Percentiles rank a stretch among this genome's conserved stretches.
Evolutionary conservation across 202 grass and related monocot genomes (phyloP).

Genomic region (Panicum virgatum): DNA sequence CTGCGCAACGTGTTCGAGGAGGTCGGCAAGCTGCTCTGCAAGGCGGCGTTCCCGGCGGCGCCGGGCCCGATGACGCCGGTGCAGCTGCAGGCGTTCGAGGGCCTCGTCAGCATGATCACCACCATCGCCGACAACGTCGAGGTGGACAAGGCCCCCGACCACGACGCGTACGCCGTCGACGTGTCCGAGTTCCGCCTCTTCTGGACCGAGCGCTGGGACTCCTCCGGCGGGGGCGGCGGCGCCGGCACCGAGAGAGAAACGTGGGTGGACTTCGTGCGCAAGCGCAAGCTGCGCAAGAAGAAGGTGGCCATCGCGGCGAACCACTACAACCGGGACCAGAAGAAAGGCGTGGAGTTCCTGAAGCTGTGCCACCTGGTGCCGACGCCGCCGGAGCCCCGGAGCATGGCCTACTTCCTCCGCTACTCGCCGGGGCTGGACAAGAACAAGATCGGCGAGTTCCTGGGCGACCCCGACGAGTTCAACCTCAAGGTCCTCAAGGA

Average conservation of each 20-base stretch:
- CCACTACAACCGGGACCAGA: conserved; percentile 95
- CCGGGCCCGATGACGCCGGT: conserved; percentile 51
- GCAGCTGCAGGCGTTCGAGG: conserved; percentile 87
- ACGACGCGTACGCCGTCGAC: conserved; percentile 56
- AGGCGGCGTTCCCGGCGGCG: conserved; percentile 64
- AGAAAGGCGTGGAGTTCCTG: conserved; percentile 85
- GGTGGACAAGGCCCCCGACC: conserved; percentile 51
- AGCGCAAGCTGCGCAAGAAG: conserved; percentile 78
- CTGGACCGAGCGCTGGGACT: conserved; percentile 63
- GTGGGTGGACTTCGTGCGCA: conserved; percentile 84
- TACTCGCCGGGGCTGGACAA: conserved; percentile 85
- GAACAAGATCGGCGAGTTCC: conserved; percentile 79
- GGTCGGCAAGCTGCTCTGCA: conserved; percentile 75
- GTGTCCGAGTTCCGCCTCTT: conserved; percentile 66
- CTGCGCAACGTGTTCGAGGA: conserved; percentile 77
- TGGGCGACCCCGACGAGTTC: conserved; percentile 82
- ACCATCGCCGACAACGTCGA: conserved; percentile 90
- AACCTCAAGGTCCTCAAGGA: conserved; percentile 76
- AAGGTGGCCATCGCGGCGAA: conserved; percentile 82
- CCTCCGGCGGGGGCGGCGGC: neutral
- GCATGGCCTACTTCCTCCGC: conserved; percentile 86
- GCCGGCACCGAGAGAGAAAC: conserved; percentile 32
- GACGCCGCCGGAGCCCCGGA: conserved; percentile 60
- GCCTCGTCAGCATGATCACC: conserved; percentile 79
- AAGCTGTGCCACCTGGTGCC: conserved; percentile 71